Conservation (phyloP, 2,329 filamentous ascomycete genomes). For the Zasmidium citrigriseum region DNA sequence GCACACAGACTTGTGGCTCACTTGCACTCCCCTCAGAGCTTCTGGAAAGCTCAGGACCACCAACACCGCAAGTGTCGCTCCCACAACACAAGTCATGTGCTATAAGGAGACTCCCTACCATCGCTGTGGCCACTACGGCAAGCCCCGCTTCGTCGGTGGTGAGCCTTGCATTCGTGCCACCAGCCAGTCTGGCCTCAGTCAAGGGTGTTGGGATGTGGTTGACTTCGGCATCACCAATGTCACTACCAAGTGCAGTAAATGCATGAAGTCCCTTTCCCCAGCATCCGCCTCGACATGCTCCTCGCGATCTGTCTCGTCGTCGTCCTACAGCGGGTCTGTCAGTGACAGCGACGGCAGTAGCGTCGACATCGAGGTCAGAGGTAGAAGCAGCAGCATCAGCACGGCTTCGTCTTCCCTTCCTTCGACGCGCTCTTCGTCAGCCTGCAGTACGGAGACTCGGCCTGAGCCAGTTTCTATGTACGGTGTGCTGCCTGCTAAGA, state of each 20-base stretch:
- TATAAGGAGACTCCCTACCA: background rate
- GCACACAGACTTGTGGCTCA: background rate
- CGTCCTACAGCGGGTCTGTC: background rate
- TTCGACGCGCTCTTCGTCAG: background rate
- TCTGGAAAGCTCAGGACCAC: background rate
- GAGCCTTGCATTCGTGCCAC: background rate
- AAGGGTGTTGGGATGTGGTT: background rate
- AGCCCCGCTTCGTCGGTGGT: background rate
- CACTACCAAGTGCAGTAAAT: background rate
- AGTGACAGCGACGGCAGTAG: background rate
- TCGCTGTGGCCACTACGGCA: background rate
- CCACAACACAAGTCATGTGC: background rate
- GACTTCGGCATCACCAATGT: background rate
- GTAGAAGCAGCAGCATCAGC: background rate
- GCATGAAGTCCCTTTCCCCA: background rate
- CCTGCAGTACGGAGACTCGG: background rate
- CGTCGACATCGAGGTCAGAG: background rate
- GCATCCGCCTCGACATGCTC: too few species aligned
- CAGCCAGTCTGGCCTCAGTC: background rate
- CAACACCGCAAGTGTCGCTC: background rate
- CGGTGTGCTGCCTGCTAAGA: background rate
- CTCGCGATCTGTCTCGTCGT: background rate
- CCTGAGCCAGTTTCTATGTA: background rate
- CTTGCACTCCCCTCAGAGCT: background rate
- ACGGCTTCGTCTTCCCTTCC: background rate